Evolutionary conservation across 2,329 filamentous ascomycete species (phyloP).

Genomic region (Trichoderma asperellum): DNA sequence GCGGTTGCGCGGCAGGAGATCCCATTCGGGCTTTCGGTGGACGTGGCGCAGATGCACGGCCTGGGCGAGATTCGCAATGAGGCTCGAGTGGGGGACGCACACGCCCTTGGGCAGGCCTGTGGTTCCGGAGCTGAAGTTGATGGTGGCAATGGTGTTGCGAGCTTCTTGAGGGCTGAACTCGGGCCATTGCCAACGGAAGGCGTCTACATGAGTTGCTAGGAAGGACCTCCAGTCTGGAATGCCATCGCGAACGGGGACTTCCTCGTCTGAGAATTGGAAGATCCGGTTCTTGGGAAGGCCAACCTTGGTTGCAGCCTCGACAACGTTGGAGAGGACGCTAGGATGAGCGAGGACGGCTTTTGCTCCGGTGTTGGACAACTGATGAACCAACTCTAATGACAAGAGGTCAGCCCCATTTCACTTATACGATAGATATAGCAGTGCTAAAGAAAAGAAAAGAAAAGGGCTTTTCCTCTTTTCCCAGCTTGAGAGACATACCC

Average conservation of each 20-base stretch:
- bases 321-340: slow-evolving; percentile 46
- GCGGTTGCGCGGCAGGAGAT: slow-evolving; percentile 48
- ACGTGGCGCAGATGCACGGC: slow-evolving; percentile 51
- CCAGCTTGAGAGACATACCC: slow-evolving; percentile 40
- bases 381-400: slow-evolving; percentile 52
- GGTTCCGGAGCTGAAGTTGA: slow-evolving; percentile 57
- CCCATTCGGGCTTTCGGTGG: slow-evolving; percentile 34
- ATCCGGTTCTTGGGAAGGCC: slow-evolving; percentile 48
- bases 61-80: slow-evolving; percentile 56
- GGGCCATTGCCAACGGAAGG: slow-evolving; percentile 48
- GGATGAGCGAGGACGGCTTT: slow-evolving; percentile 56
- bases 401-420: neutral
- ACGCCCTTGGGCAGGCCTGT: slow-evolving; percentile 58
- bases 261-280: slow-evolving; percentile 53
- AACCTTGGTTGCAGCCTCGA: slow-evolving; percentile 49
- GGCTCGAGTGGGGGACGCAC: slow-evolving; percentile 53
- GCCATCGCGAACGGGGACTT: slow-evolving; percentile 38
- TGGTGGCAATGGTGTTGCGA: slow-evolving; percentile 44
- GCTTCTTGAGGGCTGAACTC: slow-evolving; percentile 44
- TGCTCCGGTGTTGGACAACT: slow-evolving; percentile 56
- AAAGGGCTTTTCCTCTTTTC: neutral
- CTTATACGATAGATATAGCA: neutral
- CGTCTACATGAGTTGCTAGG: slow-evolving; percentile 41
- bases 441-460: neutral
- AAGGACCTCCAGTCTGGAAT: slow-evolving; percentile 50